Conservation (phyloP, 1,139 yeast species). For the Cylindricascospora bacillispora region DNA sequence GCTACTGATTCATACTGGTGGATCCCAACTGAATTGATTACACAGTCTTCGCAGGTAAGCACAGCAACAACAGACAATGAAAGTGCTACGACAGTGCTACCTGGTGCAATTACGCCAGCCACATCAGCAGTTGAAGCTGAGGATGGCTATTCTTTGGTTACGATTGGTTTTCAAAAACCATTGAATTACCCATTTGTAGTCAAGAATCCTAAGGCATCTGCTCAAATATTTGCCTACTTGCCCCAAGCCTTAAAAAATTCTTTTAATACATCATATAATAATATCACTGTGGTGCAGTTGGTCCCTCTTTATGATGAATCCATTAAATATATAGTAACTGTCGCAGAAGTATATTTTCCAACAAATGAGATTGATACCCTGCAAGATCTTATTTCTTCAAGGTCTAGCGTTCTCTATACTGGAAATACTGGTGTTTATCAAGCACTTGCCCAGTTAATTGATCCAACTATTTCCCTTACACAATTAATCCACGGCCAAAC, state of each 20-base stretch:
- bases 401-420: slow-evolving; percentile 37
- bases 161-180: slow-evolving; percentile 57
- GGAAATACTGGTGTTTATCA: slow-evolving; percentile 36
- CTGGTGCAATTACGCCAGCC: slow-evolving; percentile 50
- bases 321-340: slow-evolving; percentile 48
- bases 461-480: slow-evolving; percentile 48
- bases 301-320: slow-evolving; percentile 47
- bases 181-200: slow-evolving; percentile 67
- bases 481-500: slow-evolving; percentile 30
- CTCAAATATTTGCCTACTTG: slow-evolving; percentile 62
- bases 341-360: slow-evolving; percentile 69
- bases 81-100: slow-evolving; percentile 42
- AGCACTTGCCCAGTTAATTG: slow-evolving; percentile 45
- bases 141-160: slow-evolving; percentile 39
- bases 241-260: slow-evolving; percentile 46
- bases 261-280: slow-evolving; percentile 29
- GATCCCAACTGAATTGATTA: slow-evolving; percentile 26
- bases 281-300: slow-evolving; percentile 45
- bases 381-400: slow-evolving; percentile 32
- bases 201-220: slow-evolving; percentile 50
- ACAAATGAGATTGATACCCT: slow-evolving; percentile 33
- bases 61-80: slow-evolving; percentile 27
- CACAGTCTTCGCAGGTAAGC: slow-evolving; percentile 16
- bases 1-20: slow-evolving; percentile 23
- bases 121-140: slow-evolving; percentile 15